A percentile compares a stretch with the other conserved stretches of the same genome.
Conservation (phyloP, 371 early-diverging fungal genomes). For the Syncephalastrum contaminatum region DNA sequence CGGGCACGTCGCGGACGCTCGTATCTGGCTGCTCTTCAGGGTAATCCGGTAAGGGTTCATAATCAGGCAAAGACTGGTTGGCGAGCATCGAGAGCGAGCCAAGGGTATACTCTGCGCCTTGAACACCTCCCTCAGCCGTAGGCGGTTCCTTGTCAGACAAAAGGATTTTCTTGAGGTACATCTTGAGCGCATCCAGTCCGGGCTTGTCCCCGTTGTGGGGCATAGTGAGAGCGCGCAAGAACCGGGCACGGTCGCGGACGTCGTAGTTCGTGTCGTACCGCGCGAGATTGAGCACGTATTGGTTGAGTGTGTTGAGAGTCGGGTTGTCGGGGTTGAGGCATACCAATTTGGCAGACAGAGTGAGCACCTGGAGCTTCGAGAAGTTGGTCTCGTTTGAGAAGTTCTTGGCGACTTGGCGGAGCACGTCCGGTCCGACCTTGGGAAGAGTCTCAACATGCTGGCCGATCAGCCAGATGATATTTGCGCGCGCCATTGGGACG, state of each 20-base stretch:
- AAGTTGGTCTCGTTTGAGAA: constrained; percentile 71
- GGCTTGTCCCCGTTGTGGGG: constrained; percentile 37
- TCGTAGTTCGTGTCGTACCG: constrained; percentile 87
- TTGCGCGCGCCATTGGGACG: constrained; percentile 68
- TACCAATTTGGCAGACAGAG: constrained; percentile 73
- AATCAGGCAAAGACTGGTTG: constrained; percentile 70
- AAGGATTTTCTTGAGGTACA: constrained; percentile 48
- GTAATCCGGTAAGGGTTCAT: constrained; percentile 84
- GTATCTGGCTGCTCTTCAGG: constrained; percentile 71
- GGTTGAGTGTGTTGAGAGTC: constrained; percentile 55
- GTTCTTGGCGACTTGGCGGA: constrained; percentile 72
- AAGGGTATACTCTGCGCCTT: constrained; percentile 65
- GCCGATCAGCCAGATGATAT: constrained; percentile 85
- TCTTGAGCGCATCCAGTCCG: constrained; percentile 37
- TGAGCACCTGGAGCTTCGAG: constrained; percentile 81
- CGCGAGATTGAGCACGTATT: constrained; percentile 82
- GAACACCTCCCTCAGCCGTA: constrained; percentile 46
- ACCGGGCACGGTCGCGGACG: constrained; percentile 88
- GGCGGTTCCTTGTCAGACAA: constrained; percentile 55
- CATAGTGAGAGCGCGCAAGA: constrained; percentile 72
- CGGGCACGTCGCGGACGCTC: constrained; percentile 58
- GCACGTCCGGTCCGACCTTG: constrained; percentile 77
- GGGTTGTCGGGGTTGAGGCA: constrained; percentile 46
- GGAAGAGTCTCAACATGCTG: constrained; percentile 64
- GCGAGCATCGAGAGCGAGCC: constrained; percentile 84